These are phyloP conservation scores for Coffea eugenioides DNA, from an alignment of 257 asterid genomes.

Conservation along the genomic window DNA sequence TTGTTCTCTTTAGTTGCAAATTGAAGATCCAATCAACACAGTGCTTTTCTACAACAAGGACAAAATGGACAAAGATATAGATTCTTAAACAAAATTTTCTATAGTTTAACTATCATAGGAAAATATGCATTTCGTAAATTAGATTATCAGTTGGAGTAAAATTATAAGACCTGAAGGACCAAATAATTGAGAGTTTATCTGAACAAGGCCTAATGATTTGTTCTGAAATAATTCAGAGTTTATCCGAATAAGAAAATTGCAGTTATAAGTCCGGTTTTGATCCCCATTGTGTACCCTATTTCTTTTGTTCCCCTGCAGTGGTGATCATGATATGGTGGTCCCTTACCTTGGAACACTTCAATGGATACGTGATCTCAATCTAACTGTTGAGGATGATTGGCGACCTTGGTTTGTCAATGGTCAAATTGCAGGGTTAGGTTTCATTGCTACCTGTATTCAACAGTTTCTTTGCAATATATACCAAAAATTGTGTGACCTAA, in stretches of 20 bases:
- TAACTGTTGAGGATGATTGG: constrained; percentile 27
- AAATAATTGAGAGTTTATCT: no score
- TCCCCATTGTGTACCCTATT: no score
- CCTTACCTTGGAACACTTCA: constrained; percentile 19
- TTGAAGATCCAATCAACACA: not conserved
- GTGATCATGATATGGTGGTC: constrained; percentile 20
- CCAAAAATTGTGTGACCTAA: no score
- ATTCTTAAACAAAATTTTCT: no score
- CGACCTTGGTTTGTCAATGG: constrained; percentile 33
- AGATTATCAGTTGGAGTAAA: no score
- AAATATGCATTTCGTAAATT: not conserved
- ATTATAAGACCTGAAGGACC: not conserved
- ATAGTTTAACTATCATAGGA: no score
- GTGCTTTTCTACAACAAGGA: no score
- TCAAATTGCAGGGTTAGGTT: constrained; percentile 29
- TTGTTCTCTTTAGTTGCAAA: not conserved
- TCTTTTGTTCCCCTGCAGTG: constrained; percentile 6
- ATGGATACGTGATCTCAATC: constrained; percentile 22
- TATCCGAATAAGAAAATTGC: not conserved
- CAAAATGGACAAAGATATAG: no score
- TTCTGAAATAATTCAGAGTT: no score
- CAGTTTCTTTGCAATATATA: not conserved
- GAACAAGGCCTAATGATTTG: not conserved
- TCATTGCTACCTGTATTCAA: not conserved
- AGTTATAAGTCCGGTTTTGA: no score